Evolutionary conservation across 2,329 filamentous ascomycete species (phyloP), one percentile per base, ranked within the genome.

Genomic region (Mycosphaerella arachidis): DNA sequence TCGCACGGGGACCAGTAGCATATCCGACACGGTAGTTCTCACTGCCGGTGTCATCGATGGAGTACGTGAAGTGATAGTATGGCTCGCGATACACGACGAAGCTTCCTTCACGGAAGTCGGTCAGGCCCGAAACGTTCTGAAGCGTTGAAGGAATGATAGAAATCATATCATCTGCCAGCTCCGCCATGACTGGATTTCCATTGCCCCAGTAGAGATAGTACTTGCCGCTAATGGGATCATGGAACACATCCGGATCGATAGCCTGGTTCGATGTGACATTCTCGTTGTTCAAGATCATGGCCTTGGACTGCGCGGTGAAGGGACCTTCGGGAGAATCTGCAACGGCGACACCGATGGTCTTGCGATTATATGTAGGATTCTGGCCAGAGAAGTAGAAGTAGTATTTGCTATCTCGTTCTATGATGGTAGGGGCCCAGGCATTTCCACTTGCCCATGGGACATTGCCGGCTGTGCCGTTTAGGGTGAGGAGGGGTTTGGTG

Each of bases 1-100:
- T 62, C 0, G 76, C 65, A 16, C 63, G 72, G 0, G 70, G 57
- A 0, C 74, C 71, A 0, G 78, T 80, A 0, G 79, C 79, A 50
- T 81, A 81, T 4, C 79, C 79, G 4, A 81, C 74, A 0, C 75
- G 74, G 66, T 82, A 81, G 66, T 80, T 70, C 46, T 74, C 75
- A 0, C 75, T 79, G 0, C 78, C 66, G 0, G 79, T 81, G 61
- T 81, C 77, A 58, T 77, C 78, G 58, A 80, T 78, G 0, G 77
- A 80, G 63, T 80, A 81, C 0, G 78, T 81, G 48, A 80, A 60
- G 62, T 81, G 79, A 64, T 81, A 81, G 8, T 77, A 65, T 0
- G 78, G 78, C 1, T 77, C 60, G 20, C 78, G 76, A 59, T 80
- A 79, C 35, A 75, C 73, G 48, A 81, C 70, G 63, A 80, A 81